These are phyloP conservation scores for Fusarium stilboides DNA, from an alignment of 2,329 filamentous ascomycete species.

Conservation along the genomic window DNA sequence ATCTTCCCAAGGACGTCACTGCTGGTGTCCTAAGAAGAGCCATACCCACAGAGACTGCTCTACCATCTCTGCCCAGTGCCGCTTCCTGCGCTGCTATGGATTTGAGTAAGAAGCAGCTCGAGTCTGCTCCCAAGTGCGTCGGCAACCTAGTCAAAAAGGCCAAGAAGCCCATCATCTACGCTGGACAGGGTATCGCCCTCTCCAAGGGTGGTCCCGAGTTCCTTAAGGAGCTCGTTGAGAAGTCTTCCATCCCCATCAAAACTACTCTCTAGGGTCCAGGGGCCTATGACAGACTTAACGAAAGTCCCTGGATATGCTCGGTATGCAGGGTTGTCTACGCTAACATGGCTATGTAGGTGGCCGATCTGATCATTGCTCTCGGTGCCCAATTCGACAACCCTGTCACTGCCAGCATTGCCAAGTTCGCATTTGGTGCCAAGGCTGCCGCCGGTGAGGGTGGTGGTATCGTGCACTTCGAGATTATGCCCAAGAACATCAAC, in stretches of 20 bases:
- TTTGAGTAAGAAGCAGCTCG: conserved; percentile 78
- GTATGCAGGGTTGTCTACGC: conserved; percentile 98
- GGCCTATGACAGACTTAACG: conserved; percentile 91
- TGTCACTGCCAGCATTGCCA: conserved; percentile 84
- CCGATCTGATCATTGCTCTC: conserved; percentile 94
- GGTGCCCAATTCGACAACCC: conserved; percentile 97
- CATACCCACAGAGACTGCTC: conserved; percentile 81
- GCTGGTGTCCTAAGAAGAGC: conserved; percentile 85
- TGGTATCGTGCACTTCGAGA: conserved; percentile 97
- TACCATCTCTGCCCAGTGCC: conserved; percentile 87
- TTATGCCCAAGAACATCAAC: conserved; percentile 99
- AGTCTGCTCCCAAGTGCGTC: conserved; percentile 81
- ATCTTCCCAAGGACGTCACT: conserved; percentile 96
- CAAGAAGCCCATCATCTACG: conserved; percentile 96
- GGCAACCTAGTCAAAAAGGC: conserved; percentile 87
- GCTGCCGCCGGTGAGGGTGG: conserved; percentile 87
- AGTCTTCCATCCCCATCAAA: conserved; percentile 92
- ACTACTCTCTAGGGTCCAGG: conserved; percentile 96
- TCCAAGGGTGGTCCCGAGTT: conserved; percentile 83
- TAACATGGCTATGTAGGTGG: conserved; percentile 98
- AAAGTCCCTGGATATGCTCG: conserved; percentile 98
- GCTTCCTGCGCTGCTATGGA: conserved; percentile 85
- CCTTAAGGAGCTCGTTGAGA: conserved; percentile 89
- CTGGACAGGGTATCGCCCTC: conserved; percentile 89
- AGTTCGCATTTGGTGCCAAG: conserved; percentile 92